Evolutionary conservation across 495 filamentous ascomycete genomes (phyloP), one percentile per base, ranked within the genome.

Genomic region (Xylaria flabelliformis): DNA sequence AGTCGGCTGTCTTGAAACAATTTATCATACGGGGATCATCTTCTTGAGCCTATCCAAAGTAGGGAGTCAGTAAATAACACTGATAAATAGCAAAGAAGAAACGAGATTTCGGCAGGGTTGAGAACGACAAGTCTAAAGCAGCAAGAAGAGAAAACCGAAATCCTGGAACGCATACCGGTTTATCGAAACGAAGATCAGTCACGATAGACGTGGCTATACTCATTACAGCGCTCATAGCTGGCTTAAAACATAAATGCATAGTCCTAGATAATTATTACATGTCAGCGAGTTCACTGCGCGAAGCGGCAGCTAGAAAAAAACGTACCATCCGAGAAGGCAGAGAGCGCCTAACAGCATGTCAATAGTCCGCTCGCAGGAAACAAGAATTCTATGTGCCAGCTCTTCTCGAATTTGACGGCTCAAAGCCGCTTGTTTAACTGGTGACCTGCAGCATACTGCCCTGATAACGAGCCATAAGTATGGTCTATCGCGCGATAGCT

Each of bases 181-280:
- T 85, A 72, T 90, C 86, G 24, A 91, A 82, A n/a, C 85, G 83
- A 32, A 90, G 81, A 53, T 90, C 88, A 29, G 79, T 84, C 0
- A 89, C 79, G 13, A 91, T 63, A 0, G 86, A 84, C 64, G 85
- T 83, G 3, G 88, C 80, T 24, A 91, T 78, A 62, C 86, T 85
- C 4, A 81, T 77, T 46, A 84, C 78, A 61, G 88, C 79, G 21
- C 81, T 81, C 26, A 85, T 78, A 26, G 78, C 78, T 12, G 80
- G 79, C 39, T 82, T 84, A 6, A 32, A 70, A 66, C 75, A 78
- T 19, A 76, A 64, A 36, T 77, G 72, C 77, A 78, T 79, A 9
- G 63, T 74, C 76, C 77, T 79, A 50, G 44, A 70, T 36, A 64
- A 64, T 15, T 3, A 36, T 17, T 39, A 39, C 34, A 24, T 58